Conservation (phyloP, 176 grass and related monocot species). For the Bromus sterilis region DNA sequence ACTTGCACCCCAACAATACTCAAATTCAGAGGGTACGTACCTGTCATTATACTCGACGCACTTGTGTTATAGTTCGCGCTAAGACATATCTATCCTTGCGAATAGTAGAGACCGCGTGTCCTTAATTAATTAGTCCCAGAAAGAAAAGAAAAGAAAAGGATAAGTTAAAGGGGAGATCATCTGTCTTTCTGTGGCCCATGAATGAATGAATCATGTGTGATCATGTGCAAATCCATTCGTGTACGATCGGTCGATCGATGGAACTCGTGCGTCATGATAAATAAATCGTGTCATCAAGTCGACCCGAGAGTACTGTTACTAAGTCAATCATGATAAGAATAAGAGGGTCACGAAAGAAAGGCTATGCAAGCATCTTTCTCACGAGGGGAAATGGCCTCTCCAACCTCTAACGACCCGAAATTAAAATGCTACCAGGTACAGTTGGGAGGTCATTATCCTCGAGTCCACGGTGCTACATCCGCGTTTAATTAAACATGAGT, state of each 20-base stretch:
- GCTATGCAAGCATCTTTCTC: neutral
- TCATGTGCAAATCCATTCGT: neutral
- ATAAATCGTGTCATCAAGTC: neutral
- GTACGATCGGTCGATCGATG: neutral
- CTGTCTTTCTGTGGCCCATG: neutral
- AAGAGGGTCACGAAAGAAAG: neutral
- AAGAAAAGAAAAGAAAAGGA: neutral
- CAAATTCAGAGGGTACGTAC: neutral
- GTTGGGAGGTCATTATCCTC: slow-evolving; percentile 34
- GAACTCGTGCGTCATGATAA: neutral
- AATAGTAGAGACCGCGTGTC: neutral
- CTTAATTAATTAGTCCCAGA: neutral
- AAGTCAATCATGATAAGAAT: neutral
- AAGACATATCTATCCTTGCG: neutral
- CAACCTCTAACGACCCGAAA: slow-evolving; percentile 30
- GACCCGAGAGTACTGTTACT: neutral
- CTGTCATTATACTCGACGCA: neutral
- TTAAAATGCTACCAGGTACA: slow-evolving; percentile 7
- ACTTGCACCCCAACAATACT: neutral
- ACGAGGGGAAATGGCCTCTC: slow-evolving; percentile 10
- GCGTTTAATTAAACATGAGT: neutral
- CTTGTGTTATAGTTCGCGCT: neutral
- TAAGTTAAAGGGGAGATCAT: neutral
- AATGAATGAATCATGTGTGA: neutral
- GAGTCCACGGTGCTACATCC: slow-evolving; percentile 31